Conservation (phyloP, 78 protist species). For the Bigelowiella natans region DNA sequence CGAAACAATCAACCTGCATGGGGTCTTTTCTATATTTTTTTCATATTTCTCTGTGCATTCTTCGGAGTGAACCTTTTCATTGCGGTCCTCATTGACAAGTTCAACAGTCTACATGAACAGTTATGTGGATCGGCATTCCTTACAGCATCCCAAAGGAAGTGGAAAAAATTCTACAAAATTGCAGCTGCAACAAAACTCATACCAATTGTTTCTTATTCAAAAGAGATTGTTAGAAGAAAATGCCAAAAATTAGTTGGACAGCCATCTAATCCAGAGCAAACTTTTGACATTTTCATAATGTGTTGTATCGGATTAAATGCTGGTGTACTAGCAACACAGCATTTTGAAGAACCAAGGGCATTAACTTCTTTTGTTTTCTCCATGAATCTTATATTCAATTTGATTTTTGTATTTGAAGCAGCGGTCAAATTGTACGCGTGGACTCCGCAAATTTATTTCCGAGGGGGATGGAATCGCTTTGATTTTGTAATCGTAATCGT, state of each 20-base stretch:
- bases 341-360: not conserved
- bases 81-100: not conserved
- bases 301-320: not conserved
- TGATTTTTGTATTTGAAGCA: not conserved
- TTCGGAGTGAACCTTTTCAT: not conserved
- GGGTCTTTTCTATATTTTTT: not conserved
- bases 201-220: not conserved
- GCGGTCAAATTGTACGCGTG: not conserved
- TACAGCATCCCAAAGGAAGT: not conserved
- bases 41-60: not conserved
- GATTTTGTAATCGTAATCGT: not conserved
- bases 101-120: not conserved
- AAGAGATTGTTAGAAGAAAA: not conserved
- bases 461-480: not conserved
- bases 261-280: not conserved
- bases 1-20: not conserved
- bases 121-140: not conserved
- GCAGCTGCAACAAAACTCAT: not conserved
- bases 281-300: not conserved
- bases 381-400: not conserved
- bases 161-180: not conserved
- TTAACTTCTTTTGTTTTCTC: no score
- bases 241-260: not conserved
- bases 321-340: not conserved
- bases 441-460: not conserved